Conservation (phyloP, 169 alveolate genomes). For the Plasmodium sp. region DNA sequence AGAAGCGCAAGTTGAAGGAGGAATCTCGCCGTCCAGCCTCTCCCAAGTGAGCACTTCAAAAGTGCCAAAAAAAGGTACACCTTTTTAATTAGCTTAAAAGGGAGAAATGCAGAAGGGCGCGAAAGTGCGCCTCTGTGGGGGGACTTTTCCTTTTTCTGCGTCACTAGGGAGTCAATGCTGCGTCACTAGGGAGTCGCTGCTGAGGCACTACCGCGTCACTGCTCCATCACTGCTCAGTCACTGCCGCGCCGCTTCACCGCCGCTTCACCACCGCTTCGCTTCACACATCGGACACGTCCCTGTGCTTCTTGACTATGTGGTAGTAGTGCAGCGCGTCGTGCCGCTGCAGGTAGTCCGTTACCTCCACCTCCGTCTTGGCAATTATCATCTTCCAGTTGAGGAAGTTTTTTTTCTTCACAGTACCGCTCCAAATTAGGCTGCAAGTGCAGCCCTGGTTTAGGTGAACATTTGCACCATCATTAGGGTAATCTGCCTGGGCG, state of each 20-base stretch:
- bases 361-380: conserved; percentile 64
- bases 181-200: too few relatives aligned
- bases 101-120: neutral
- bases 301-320: conserved; percentile 52
- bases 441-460: conserved; percentile 76
- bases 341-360: conserved; percentile 28
- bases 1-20: neutral
- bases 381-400: conserved; percentile 81
- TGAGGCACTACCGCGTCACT: too few relatives aligned
- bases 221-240: too few relatives aligned
- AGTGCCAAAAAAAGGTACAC: neutral
- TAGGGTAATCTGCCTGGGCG: conserved; percentile 24
- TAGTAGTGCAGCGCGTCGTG: conserved; percentile 66
- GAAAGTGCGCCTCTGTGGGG: neutral
- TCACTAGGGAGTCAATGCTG: too few relatives aligned
- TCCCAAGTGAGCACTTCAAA: neutral
- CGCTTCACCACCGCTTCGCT: neutral
- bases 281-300: conserved; percentile 12
- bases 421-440: conserved; percentile 86
- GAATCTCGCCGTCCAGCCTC: neutral
- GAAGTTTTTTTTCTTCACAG: conserved; percentile 82
- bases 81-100: neutral
- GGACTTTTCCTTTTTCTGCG: neutral
- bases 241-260: too few relatives aligned
- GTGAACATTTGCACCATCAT: conserved; percentile 7